phyloP scores from a whole-genome alignment of 768 basidiomycete species.

The Trametes sanguinea region DNA sequence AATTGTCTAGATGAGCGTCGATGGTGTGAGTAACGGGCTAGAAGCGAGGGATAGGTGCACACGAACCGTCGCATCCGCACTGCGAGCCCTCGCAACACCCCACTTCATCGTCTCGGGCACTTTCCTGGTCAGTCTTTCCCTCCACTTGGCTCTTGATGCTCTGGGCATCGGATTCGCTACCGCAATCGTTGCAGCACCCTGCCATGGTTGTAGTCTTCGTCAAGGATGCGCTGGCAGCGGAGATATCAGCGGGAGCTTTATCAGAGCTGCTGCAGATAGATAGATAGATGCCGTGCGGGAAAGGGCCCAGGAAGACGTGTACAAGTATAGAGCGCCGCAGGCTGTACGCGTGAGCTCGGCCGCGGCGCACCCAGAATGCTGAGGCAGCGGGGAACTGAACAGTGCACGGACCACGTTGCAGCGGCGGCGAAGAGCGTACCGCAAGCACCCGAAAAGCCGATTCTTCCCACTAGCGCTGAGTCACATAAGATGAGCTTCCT shows the following conservation, averaged over 20 bases:
- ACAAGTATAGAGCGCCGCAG: background rate
- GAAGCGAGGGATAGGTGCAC: background rate
- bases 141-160: constrained; percentile 5
- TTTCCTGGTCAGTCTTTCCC: background rate
- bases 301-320: background rate
- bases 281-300: background rate
- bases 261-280: background rate
- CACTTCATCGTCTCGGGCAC: background rate
- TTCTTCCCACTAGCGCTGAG: constrained; percentile 11
- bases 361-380: constrained; percentile 7
- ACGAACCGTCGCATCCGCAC: constrained; percentile 33
- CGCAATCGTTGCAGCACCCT: constrained; percentile 12
- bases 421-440: constrained; percentile 1
- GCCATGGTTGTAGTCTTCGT: constrained; percentile 1
- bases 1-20: constrained; percentile 20
- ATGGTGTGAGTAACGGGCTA: background rate
- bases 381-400: background rate
- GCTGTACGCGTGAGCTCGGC: background rate
- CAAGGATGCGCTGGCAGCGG: background rate
- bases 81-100: constrained; percentile 27
- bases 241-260: background rate
- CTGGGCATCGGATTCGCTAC: constrained; percentile 7
- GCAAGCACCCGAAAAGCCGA: constrained; percentile 3
- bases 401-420: constrained; percentile 17
- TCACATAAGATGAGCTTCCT: background rate